Evolutionary conservation across 208 protist species (phyloP).

Genomic region (Herpetomonas tarakana): DNA sequence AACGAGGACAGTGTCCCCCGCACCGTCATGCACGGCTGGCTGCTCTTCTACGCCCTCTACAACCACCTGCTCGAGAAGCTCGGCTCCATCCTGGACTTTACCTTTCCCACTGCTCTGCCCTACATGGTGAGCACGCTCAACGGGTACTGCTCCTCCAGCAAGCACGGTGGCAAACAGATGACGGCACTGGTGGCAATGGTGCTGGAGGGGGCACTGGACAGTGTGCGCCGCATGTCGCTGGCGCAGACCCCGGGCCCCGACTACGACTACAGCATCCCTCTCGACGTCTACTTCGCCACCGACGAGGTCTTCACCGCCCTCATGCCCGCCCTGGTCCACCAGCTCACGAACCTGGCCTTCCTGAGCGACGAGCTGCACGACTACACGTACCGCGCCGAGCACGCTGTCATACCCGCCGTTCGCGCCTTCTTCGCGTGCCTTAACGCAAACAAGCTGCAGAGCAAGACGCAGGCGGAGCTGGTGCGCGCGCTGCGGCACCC

Average conservation of each 20-base stretch:
- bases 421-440: slow-evolving; percentile 77
- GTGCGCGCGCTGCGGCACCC: slow-evolving; percentile 72
- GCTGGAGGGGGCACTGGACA: slow-evolving; percentile 70
- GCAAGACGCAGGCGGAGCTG: slow-evolving; percentile 82
- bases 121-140: slow-evolving; percentile 62
- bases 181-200: slow-evolving; percentile 53
- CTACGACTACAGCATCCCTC: slow-evolving; percentile 70
- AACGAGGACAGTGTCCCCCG: slow-evolving; percentile 28
- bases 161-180: slow-evolving; percentile 25
- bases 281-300: slow-evolving; percentile 69
- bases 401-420: slow-evolving; percentile 71
- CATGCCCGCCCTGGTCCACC: slow-evolving; percentile 80
- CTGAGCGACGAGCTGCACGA: slow-evolving; percentile 57
- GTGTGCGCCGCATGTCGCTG: slow-evolving; percentile 59
- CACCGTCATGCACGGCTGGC: slow-evolving; percentile 60
- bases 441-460: slow-evolving; percentile 70
- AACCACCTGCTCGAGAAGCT: slow-evolving; percentile 77
- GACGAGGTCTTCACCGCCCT: slow-evolving; percentile 76
- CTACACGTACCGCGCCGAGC: slow-evolving; percentile 69
- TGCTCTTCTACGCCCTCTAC: slow-evolving; percentile 77
- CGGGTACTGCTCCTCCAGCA: slow-evolving; percentile 43
- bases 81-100: slow-evolving; percentile 78
- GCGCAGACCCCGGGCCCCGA: slow-evolving; percentile 74
- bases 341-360: slow-evolving; percentile 72
- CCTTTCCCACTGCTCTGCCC: slow-evolving; percentile 55